Evolutionary conservation across 495 filamentous ascomycete genomes (phyloP).

Genomic region (Xylaria grammica): DNA sequence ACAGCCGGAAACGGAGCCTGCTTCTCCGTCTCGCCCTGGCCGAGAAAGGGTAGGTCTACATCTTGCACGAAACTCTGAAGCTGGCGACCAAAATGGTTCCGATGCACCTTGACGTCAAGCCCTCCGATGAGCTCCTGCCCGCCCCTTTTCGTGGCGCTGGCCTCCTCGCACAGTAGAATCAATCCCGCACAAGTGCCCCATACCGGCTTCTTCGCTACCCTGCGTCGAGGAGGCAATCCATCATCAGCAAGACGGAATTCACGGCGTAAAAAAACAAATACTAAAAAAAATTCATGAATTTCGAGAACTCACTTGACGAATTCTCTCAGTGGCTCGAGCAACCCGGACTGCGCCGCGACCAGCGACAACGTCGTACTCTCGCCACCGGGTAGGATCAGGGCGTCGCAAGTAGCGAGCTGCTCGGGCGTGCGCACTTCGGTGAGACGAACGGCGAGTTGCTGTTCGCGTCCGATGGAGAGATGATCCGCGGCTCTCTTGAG

Average conservation of each 20-base stretch:
- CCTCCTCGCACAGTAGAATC: conserved; percentile 87
- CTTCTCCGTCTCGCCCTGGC: conserved; percentile 33
- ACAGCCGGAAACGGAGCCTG: conserved; percentile 72
- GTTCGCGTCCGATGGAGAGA: conserved; percentile 31
- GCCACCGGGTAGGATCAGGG: conserved; percentile 88
- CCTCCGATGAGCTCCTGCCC: conserved; percentile 95
- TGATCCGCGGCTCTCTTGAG: conserved; percentile 67
- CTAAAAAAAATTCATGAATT: background rate
- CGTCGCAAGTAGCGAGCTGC: conserved; percentile 76
- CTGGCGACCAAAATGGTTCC: conserved; percentile 97
- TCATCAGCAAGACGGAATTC: conserved; percentile 18
- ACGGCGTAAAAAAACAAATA: background rate
- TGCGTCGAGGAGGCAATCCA: conserved; percentile 23
- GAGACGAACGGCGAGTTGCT: conserved; percentile 55
- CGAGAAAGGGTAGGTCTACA: conserved; percentile 75
- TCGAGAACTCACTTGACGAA: conserved; percentile 83
- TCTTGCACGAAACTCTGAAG: conserved; percentile 88
- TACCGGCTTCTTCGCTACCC: conserved; percentile 75
- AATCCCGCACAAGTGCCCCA: conserved; percentile 98
- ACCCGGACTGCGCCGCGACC: conserved; percentile 76
- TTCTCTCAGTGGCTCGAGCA: conserved; percentile 83
- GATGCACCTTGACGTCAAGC: conserved; percentile 84
- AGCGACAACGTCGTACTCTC: conserved; percentile 94
- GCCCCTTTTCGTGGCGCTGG: conserved; percentile 85
- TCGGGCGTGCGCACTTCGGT: conserved; percentile 78